Percentiles rank a stretch among this genome's conserved stretches.
Conservation (phyloP, 1,284 basidiomycete species). For the Wolfiporia cocos region DNA sequence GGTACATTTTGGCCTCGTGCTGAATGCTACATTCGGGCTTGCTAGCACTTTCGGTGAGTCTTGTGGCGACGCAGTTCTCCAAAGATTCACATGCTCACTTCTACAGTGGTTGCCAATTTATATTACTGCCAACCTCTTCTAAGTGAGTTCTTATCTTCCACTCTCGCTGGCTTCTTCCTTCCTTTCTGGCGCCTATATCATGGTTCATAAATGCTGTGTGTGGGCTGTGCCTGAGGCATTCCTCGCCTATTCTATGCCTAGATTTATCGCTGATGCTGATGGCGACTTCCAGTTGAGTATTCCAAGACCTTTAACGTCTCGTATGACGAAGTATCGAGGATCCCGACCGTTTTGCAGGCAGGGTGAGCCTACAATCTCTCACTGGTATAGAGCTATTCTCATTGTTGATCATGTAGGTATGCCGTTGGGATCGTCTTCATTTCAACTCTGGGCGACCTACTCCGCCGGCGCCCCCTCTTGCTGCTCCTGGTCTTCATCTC, state of each 20-base stretch:
- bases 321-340: slow-evolving; percentile 52
- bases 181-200: no score
- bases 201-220: no score
- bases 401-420: slow-evolving; percentile 26
- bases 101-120: slow-evolving; percentile 52
- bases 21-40: slow-evolving; percentile 63
- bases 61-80: not conserved
- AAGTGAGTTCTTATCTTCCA: slow-evolving; percentile 41
- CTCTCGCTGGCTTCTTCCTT: no score
- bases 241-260: no score
- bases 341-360: slow-evolving; percentile 46
- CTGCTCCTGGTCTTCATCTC: slow-evolving; percentile 33
- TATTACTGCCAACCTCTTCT: slow-evolving; percentile 73
- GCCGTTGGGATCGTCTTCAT: slow-evolving; percentile 44
- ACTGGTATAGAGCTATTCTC: not conserved
- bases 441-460: slow-evolving; percentile 47
- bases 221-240: no score
- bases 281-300: slow-evolving; percentile 2
- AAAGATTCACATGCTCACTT: not conserved
- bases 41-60: slow-evolving; percentile 54
- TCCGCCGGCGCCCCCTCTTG: slow-evolving; percentile 41
- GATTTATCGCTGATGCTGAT: no score
- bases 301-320: slow-evolving; percentile 31
- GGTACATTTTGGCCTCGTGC: slow-evolving; percentile 50
- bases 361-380: slow-evolving; percentile 22